Evolutionary conservation across 1,284 basidiomycete genomes (phyloP).

Genomic region (Ustilago xerochloae): DNA sequence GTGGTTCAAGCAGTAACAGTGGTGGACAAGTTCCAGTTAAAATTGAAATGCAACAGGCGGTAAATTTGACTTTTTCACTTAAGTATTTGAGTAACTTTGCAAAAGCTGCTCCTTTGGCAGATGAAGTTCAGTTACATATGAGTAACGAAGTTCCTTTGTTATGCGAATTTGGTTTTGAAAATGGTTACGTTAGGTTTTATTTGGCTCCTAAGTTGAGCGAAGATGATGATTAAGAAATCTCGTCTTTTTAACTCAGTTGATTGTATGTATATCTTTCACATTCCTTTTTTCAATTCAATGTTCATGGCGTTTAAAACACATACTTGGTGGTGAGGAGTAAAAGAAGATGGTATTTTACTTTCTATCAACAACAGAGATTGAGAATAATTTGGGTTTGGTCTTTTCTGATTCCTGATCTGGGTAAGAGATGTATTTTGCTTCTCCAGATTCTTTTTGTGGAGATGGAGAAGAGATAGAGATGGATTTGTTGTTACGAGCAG

Average conservation of each 20-base stretch:
- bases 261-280: background rate
- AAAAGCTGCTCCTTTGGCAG: slow-evolving; percentile 84
- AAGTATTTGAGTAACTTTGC: slow-evolving; percentile 98
- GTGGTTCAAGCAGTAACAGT: slow-evolving; percentile 15
- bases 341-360: background rate
- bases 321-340: too few relatives aligned
- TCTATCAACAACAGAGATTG: slow-evolving; percentile 38
- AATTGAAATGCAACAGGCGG: slow-evolving; percentile 74
- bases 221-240: slow-evolving; percentile 54
- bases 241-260: background rate
- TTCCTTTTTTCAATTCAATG: background rate
- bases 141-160: slow-evolving; percentile 60
- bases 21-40: slow-evolving; percentile 68
- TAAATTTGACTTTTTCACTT: slow-evolving; percentile 92
- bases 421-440: slow-evolving; percentile 21
- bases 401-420: background rate
- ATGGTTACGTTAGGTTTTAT: slow-evolving; percentile 73
- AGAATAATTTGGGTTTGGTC: slow-evolving; percentile 26
- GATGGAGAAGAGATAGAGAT: background rate
- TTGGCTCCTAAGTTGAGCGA: slow-evolving; percentile 67
- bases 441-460: background rate
- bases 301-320: background rate
- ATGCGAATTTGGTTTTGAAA: slow-evolving; percentile 86
- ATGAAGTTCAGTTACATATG: slow-evolving; percentile 73
- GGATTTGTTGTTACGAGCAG: slow-evolving; percentile 29